Conservation (phyloP, 2,329 filamentous ascomycete genomes). For the Microdochium nivale region DNA sequence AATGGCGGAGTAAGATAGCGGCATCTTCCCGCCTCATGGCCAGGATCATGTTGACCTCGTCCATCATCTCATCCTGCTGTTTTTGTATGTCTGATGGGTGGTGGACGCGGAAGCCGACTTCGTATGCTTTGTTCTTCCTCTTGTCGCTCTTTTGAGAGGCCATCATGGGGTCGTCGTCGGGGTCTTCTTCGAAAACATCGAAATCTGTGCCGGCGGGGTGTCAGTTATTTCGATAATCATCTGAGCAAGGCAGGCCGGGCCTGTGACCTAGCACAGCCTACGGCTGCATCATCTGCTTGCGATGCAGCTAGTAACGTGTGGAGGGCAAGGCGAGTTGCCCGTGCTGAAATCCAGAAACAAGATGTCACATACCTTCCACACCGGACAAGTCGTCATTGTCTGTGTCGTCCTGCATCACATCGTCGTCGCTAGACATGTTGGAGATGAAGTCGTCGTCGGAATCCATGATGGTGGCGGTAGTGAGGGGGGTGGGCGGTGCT, state of each 20-base stretch:
- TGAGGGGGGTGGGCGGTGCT: constrained; percentile 41
- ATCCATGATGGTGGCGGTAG: constrained; percentile 68
- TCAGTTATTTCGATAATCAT: too few species aligned
- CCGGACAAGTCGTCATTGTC: constrained; percentile 58
- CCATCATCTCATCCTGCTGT: constrained; percentile 78
- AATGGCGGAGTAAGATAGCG: constrained; percentile 81
- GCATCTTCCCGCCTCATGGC: constrained; percentile 83
- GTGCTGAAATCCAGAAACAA: neutral
- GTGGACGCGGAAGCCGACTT: constrained; percentile 78
- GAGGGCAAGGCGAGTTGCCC: too few species aligned
- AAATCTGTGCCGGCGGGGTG: constrained; percentile 40
- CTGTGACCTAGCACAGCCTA: constrained; percentile 4
- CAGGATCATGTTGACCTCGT: constrained; percentile 85
- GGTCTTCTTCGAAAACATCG: constrained; percentile 49
- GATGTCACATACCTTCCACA: constrained; percentile 33
- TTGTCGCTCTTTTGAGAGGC: constrained; percentile 52
- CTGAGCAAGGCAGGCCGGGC: too few species aligned
- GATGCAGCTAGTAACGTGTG: too few species aligned
- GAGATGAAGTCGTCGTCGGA: constrained; percentile 94
- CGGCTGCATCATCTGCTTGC: too few species aligned
- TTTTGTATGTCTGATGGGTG: constrained; percentile 71
- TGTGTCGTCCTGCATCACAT: constrained; percentile 67
- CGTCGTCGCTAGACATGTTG: constrained; percentile 67
- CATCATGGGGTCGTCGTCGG: constrained; percentile 46
- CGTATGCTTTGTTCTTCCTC: constrained; percentile 66